Conservation (phyloP, 768 basidiomycete genomes). For the Lactarius quietus region DNA sequence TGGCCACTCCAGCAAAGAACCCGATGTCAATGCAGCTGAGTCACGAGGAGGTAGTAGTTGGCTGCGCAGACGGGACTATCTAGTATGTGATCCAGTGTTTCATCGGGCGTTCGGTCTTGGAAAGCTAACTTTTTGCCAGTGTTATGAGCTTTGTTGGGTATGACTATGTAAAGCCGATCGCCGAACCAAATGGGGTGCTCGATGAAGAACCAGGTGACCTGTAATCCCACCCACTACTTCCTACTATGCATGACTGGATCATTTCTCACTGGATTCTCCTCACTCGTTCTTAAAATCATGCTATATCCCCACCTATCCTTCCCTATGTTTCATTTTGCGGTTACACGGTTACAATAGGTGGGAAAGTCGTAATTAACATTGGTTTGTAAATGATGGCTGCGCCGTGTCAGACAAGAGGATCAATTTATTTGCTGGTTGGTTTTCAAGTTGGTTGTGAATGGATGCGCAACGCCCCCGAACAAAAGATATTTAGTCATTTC, state of each 20-base stretch:
- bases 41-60: conserved; percentile 88
- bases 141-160: conserved; percentile 64
- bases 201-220: conserved; percentile 4
- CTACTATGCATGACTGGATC: background rate
- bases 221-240: background rate
- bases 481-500: background rate
- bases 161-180: conserved; percentile 41
- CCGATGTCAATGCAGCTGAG: conserved; percentile 93
- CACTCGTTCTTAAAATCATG: background rate
- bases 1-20: conserved; percentile 88
- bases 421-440: background rate
- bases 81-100: conserved; percentile 53
- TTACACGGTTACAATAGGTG: background rate
- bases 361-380: background rate
- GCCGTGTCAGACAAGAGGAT: background rate
- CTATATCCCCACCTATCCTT: background rate
- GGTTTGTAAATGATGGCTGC: conserved; percentile 1
- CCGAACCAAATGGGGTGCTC: conserved; percentile 6
- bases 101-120: conserved; percentile 14
- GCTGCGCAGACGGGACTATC: conserved; percentile 88
- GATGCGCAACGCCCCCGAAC: no score
- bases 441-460: background rate
- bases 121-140: conserved; percentile 32
- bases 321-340: background rate
- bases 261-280: background rate